A percentile compares a stretch with the other conserved stretches of the same genome.
Conservation (phyloP, 192 early-diverging fungal species). For the Umbelopsis isabellina region DNA sequence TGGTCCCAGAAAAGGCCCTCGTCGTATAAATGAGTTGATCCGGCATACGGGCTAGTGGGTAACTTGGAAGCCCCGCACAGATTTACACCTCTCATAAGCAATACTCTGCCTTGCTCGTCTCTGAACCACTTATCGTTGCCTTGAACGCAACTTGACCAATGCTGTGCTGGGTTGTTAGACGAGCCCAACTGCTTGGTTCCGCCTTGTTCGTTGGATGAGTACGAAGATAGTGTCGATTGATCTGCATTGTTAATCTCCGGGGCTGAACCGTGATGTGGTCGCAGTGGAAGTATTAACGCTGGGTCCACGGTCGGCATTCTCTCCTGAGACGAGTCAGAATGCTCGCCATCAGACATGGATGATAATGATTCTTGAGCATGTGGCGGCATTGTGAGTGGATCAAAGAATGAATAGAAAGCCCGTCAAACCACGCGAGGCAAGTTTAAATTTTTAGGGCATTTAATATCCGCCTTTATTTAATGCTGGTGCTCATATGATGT, state of each 20-base stretch:
- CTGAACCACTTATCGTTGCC: slow-evolving; percentile 44
- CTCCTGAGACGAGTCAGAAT: slow-evolving; percentile 12
- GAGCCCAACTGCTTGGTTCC: background rate
- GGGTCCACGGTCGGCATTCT: slow-evolving; percentile 5
- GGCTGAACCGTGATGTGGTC: background rate
- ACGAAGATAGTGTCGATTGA: slow-evolving; percentile 5
- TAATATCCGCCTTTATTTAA: background rate
- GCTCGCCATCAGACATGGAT: background rate
- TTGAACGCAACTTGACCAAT: slow-evolving; percentile 17
- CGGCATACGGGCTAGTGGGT: slow-evolving; percentile 66
- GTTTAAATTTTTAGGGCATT: background rate
- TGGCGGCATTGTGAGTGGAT: background rate
- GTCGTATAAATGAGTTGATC: slow-evolving; percentile 62
- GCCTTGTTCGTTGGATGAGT: slow-evolving; percentile 5
- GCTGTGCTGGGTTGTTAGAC: slow-evolving; percentile 21
- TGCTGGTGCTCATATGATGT: background rate
- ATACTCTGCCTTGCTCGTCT: slow-evolving; percentile 57
- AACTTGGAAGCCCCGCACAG: slow-evolving; percentile 78
- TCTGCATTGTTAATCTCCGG: background rate
- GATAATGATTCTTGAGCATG: background rate
- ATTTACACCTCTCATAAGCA: slow-evolving; percentile 78
- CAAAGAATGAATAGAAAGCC: background rate
- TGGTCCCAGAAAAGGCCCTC: slow-evolving; percentile 68
- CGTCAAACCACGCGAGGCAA: background rate
- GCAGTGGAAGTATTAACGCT: background rate